Base-by-base conservation (phyloP, 805 yeast genomes). In the Pichia rugopelliculosa region DNA sequence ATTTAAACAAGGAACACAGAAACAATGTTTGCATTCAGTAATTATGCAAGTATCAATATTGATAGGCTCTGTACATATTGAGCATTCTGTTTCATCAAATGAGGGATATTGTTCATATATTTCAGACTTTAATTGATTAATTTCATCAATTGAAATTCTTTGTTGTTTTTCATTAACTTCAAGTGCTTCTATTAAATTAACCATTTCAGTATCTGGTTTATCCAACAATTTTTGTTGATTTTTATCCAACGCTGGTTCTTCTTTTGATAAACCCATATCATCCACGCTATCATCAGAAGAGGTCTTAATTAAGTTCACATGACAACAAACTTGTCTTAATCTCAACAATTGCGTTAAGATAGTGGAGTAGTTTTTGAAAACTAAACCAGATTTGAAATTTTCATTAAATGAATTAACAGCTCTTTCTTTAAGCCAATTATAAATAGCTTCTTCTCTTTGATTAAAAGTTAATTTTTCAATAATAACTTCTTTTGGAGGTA, bases 321-420 rank as follows among this genome's bases (percentile, higher is more conserved):
- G 96, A 59, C 96, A 88, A 61, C 97, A 91, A 0, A 84, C 76
- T 61, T 91, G 98, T 50, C 98, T 73, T 36, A 91, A 70, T 47
- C 98, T 71, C 53, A 91, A 64, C 45, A 91, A 83, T 59, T 87
- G 93, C 2, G 93, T 83, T 54, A 91, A 68, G 55, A 91, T 87
- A 25, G 85, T 80, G 2, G 93, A 79, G 61, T 87, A 91, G 47
- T 77, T 78, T 52, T 78, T 80, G 54, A 86, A 61, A n/a, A 85
- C 66, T 50, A 81, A 77, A 5, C 96, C 96, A 3, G 74, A 68
- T 34, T 69, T 74, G 52, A 83, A 55, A 37, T 84, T 83, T 41
- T 74, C 79, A 36, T 67, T 69, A 48, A 84, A 84, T 8, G 87
- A 73, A 12, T 67, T 67, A 51, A 79, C 79, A 1, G 96, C 96